These are phyloP conservation scores for Trichocomaceae sp. DNA, from an alignment of 2,329 filamentous ascomycete genomes.

Conservation along the genomic window DNA sequence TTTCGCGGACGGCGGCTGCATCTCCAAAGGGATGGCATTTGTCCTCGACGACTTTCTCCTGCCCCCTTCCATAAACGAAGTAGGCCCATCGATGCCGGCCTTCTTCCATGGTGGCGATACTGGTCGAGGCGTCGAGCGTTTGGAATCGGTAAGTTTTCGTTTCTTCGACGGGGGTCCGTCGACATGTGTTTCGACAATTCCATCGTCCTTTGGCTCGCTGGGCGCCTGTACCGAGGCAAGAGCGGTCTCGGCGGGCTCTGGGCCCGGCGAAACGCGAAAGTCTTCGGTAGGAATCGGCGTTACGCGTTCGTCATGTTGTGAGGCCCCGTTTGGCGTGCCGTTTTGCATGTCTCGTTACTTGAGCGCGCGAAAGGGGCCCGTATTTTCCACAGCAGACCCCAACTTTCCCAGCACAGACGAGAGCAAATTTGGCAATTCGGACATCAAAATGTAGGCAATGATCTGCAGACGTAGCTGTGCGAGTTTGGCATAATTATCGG, in stretches of 20 bases:
- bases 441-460: constrained; percentile 36
- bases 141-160: constrained; percentile 37
- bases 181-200: constrained; percentile 21
- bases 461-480: constrained; percentile 26
- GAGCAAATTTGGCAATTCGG: constrained; percentile 28
- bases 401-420: constrained; percentile 40
- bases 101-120: constrained; percentile 90
- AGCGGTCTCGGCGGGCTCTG: constrained; percentile 20
- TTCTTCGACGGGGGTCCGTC: constrained; percentile 41
- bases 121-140: constrained; percentile 35
- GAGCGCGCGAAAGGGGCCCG: constrained; percentile 38
- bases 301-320: constrained; percentile 34
- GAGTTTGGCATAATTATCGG: constrained; percentile 43
- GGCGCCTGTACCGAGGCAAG: constrained; percentile 20
- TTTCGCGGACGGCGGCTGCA: constrained; percentile 43
- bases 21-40: constrained; percentile 41
- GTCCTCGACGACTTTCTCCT: constrained; percentile 56
- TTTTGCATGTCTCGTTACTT: constrained; percentile 43
- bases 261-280: constrained; percentile 17
- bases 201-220: constrained; percentile 26
- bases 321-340: constrained; percentile 37
- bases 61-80: constrained; percentile 65
- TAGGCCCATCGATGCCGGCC: constrained; percentile 75
- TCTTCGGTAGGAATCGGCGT: constrained; percentile 25
- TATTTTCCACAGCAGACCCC: constrained; percentile 36